These are phyloP conservation scores for Xylaria sp. DNA, from an alignment of 2,329 filamentous ascomycete genomes.

Conservation along the genomic window DNA sequence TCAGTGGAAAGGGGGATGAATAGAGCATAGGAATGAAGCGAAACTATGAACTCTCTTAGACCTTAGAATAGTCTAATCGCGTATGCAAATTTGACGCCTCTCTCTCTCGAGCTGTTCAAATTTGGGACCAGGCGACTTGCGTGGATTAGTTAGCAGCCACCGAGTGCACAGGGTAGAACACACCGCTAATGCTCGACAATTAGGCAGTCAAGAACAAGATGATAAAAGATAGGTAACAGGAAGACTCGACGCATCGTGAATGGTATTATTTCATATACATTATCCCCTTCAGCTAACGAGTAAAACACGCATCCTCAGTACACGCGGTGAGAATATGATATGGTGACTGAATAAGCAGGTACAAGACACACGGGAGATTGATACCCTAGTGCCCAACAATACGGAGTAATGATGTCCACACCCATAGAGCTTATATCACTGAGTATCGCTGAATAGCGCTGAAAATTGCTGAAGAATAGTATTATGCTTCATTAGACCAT, in stretches of 20 bases:
- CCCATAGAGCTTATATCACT: background rate
- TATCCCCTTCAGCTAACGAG: too few relatives aligned
- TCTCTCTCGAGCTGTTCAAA: background rate
- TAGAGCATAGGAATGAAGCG: background rate
- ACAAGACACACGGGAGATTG: background rate
- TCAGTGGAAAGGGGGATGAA: background rate
- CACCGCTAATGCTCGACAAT: too few relatives aligned
- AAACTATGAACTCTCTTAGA: background rate
- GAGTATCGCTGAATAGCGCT: background rate
- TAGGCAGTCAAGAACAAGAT: background rate
- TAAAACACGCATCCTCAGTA: background rate
- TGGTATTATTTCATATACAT: background rate
- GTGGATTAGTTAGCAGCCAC: background rate
- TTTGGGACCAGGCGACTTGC: background rate
- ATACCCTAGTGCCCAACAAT: conserved; percentile 2
- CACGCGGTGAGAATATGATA: background rate
- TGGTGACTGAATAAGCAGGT: too few relatives aligned
- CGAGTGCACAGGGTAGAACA: too few relatives aligned
- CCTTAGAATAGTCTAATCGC: background rate
- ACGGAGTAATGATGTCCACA: conserved; percentile 3
- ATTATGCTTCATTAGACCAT: conserved; percentile 4
- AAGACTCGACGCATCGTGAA: background rate
- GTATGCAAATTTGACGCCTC: too few relatives aligned
- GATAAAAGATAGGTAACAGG: background rate
- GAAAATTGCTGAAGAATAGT: background rate